These are phyloP conservation scores for Pseudocohnilembus persalinus DNA, from an alignment of 169 alveolate species.

Conservation along the genomic window DNA sequence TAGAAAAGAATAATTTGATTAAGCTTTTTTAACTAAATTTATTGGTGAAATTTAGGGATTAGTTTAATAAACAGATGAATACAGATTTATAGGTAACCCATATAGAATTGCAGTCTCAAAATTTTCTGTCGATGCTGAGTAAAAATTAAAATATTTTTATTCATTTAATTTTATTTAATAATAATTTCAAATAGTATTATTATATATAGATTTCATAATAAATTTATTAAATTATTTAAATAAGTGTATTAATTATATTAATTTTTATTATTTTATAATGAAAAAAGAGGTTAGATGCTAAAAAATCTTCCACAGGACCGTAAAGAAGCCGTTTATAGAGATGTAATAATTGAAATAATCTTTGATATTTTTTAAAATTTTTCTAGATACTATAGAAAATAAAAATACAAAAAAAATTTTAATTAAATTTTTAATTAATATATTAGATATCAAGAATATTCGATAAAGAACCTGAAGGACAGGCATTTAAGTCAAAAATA, in stretches of 20 bases:
- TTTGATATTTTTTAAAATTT: neutral
- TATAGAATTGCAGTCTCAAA: constrained; percentile 22
- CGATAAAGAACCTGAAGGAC: constrained; percentile 45
- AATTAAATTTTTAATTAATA: neutral
- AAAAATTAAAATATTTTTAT: too few relatives aligned
- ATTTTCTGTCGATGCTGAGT: constrained; percentile 23
- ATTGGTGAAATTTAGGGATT: neutral
- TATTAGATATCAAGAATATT: constrained; percentile 40
- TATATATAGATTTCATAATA: neutral
- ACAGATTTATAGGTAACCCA: neutral
- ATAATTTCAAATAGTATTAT: too few relatives aligned
- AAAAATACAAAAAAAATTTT: neutral
- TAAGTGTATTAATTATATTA: neutral
- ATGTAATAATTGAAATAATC: constrained; percentile 15
- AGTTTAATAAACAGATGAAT: constrained; percentile 8
- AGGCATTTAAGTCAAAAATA: constrained; percentile 33
- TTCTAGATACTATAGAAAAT: neutral
- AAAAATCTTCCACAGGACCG: constrained; percentile 24
- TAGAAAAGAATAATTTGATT: constrained; percentile 7
- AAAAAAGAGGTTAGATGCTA: constrained; percentile 28
- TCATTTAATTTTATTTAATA: constrained; percentile 3
- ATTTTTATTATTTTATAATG: neutral
- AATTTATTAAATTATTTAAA: neutral
- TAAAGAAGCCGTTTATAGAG: constrained; percentile 27
- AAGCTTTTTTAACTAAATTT: constrained; percentile 13